phyloP scores from a whole-genome alignment of 2,329 filamentous ascomycete genomes.

The Alternaria longipes region DNA sequence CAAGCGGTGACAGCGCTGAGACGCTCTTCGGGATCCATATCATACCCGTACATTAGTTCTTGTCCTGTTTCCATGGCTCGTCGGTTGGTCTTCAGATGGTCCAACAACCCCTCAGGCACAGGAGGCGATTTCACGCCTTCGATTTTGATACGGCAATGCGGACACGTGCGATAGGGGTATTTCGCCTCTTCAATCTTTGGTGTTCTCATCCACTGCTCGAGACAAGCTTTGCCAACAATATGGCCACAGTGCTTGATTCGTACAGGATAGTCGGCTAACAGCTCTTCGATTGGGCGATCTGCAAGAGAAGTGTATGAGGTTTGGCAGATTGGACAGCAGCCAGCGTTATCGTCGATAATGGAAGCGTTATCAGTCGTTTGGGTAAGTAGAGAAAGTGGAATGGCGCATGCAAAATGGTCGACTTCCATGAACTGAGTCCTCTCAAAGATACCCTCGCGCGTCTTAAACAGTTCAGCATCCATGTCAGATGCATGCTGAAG shows the following conservation, averaged over 20 bases:
- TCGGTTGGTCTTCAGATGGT: constrained; percentile 17
- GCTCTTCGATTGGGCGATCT: constrained; percentile 16
- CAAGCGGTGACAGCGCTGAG: constrained; percentile 16
- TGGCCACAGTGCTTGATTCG: constrained; percentile 41
- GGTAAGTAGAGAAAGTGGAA: constrained; percentile 20
- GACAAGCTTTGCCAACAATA: constrained; percentile 33
- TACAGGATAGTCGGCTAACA: constrained; percentile 34
- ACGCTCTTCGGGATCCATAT: constrained; percentile 23
- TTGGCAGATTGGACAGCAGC: constrained; percentile 32
- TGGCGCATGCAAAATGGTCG: constrained; percentile 35
- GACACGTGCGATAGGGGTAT: constrained; percentile 33
- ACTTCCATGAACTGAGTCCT: constrained; percentile 12
- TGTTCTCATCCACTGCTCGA: constrained; percentile 36
- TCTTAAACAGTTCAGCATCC: background rate
- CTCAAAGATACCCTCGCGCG: constrained; percentile 8
- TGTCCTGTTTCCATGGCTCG: constrained; percentile 9
- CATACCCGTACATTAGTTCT: constrained; percentile 18
- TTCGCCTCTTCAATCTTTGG: constrained; percentile 31
- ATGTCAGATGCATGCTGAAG: background rate
- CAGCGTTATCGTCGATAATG: constrained; percentile 19
- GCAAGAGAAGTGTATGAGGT: constrained; percentile 26
- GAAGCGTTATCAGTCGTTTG: background rate
- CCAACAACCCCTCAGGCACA: background rate
- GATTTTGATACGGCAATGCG: constrained; percentile 31
- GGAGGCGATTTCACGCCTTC: constrained; percentile 14